These are phyloP conservation scores for Linnemannia schmuckeri DNA, from an alignment of 192 early-diverging fungal genomes.

Conservation along the genomic window DNA sequence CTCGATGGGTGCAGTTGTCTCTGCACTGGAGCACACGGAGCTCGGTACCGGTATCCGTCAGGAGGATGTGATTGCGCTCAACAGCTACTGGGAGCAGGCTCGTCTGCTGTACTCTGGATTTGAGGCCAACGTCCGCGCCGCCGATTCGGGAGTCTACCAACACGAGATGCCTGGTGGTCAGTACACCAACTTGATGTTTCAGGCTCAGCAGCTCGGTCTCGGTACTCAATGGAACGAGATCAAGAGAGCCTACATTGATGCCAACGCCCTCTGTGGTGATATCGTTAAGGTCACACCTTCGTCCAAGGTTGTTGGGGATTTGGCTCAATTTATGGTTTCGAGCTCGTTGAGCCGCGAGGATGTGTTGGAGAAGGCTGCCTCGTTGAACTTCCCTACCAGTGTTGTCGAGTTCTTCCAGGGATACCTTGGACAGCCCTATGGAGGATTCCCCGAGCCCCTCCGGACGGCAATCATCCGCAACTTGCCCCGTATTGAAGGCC, in stretches of 20 bases:
- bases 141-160: constrained; percentile 92
- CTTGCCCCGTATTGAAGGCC: constrained; percentile 80
- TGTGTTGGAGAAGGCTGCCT: constrained; percentile 79
- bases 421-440: constrained; percentile 92
- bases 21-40: constrained; percentile 83
- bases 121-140: constrained; percentile 90
- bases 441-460: constrained; percentile 94
- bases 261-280: constrained; percentile 94
- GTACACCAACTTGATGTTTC: constrained; percentile 99
- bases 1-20: constrained; percentile 94
- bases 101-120: constrained; percentile 97
- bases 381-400: constrained; percentile 92
- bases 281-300: constrained; percentile 98
- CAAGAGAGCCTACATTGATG: constrained; percentile 90
- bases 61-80: constrained; percentile 85
- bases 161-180: constrained; percentile 99
- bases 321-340: constrained; percentile 98
- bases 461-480: constrained; percentile 86
- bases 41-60: constrained; percentile 88
- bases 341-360: constrained; percentile 84
- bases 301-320: constrained; percentile 97
- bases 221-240: constrained; percentile 95
- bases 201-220: constrained; percentile 93
- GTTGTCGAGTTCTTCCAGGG: constrained; percentile 99
- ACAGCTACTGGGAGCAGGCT: constrained; percentile 97